phyloP scores from a whole-genome alignment of 2,329 filamentous ascomycete genomes.

The Teratosphaeria gauchensis region DNA sequence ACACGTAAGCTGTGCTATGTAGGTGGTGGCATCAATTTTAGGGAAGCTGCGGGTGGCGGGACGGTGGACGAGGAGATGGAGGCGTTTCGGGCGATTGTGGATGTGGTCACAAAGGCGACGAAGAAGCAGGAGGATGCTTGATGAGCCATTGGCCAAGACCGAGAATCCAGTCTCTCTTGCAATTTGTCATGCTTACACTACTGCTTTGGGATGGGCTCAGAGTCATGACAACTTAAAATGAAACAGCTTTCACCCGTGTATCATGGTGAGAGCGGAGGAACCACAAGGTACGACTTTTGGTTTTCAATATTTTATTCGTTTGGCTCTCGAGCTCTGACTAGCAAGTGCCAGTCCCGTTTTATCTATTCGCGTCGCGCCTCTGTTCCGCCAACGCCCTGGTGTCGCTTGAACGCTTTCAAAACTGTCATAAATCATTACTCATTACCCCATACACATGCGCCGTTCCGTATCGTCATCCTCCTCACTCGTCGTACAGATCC shows the following conservation, averaged over 20 bases:
- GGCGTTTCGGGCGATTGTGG: slow-evolving; percentile 64
- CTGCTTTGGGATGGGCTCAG: too few species aligned
- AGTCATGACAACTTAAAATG: too few species aligned
- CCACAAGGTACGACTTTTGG: background rate
- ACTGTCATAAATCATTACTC: background rate
- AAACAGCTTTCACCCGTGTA: background rate
- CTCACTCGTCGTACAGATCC: slow-evolving; percentile 52
- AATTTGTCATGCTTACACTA: background rate
- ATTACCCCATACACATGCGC: background rate
- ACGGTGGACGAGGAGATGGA: slow-evolving; percentile 92
- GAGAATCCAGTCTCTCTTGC: background rate
- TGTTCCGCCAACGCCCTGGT: background rate
- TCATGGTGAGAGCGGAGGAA: background rate
- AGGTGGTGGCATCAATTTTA: slow-evolving; percentile 74
- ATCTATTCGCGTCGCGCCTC: background rate
- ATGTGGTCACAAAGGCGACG: slow-evolving; percentile 54
- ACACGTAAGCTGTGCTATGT: slow-evolving; percentile 74
- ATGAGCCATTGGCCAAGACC: background rate
- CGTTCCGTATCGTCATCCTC: background rate
- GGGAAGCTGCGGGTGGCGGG: slow-evolving; percentile 62
- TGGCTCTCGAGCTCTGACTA: background rate
- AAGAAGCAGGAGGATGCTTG: slow-evolving; percentile 3
- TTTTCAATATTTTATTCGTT: background rate
- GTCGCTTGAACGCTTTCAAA: background rate
- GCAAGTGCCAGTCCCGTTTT: background rate